A percentile compares a stretch with the other conserved stretches of the same genome.
Evolutionary conservation across 306 rosid genomes (phyloP).

Genomic region (Fragaria vesca): DNA sequence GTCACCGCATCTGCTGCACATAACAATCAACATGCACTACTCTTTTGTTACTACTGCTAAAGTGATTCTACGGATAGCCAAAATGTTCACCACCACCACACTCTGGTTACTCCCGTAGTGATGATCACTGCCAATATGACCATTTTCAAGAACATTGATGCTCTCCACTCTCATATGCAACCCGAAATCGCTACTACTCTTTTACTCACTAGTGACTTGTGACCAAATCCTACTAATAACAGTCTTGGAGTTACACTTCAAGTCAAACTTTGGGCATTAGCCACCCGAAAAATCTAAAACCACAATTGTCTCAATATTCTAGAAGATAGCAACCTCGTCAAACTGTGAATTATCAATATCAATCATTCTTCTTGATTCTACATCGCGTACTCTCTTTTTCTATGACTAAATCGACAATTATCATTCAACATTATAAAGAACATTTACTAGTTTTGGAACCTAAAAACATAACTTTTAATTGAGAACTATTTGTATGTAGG

Average conservation of each 20-base stretch:
- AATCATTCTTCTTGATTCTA: neutral
- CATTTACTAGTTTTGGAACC: neutral
- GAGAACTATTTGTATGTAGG: neutral
- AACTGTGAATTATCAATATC: neutral
- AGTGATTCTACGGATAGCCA: neutral
- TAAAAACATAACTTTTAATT: neutral
- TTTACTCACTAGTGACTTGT: neutral
- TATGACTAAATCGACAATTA: neutral
- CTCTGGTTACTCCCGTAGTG: neutral
- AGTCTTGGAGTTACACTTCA: too few species aligned
- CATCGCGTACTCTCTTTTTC: neutral
- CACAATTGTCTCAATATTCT: neutral
- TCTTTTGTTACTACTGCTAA: neutral
- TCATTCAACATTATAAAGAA: neutral
- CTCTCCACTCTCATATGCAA: neutral
- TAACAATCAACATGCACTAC: slow-evolving; percentile 14
- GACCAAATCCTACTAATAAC: neutral
- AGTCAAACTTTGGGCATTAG: too few species aligned
- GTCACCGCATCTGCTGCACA: slow-evolving; percentile 18
- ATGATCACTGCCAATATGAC: neutral
- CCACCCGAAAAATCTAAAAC: neutral
- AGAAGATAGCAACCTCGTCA: neutral
- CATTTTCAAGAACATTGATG: neutral
- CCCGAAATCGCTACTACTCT: neutral
- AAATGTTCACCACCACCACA: neutral